Conservation (phyloP, 768 basidiomycete species). For the Botryobasidium botryosum region DNA sequence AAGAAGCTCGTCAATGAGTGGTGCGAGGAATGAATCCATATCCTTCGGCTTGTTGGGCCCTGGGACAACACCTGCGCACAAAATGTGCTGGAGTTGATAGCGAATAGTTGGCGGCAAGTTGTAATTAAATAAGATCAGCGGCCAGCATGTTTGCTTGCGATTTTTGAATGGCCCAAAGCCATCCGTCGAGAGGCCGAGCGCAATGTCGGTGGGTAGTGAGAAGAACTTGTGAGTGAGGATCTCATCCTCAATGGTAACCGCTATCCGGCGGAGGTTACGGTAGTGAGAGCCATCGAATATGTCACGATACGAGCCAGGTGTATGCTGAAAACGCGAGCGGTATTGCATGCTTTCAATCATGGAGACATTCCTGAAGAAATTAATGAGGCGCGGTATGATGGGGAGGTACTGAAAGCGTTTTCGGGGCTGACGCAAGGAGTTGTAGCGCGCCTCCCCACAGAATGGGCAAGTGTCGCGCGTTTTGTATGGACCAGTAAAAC, state of each 20-base stretch:
- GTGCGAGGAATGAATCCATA: slow-evolving; percentile 24
- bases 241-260: slow-evolving; percentile 16
- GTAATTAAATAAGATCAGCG: slow-evolving; percentile 27
- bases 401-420: slow-evolving; percentile 24
- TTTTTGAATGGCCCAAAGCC: slow-evolving; percentile 26
- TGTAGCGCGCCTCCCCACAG: background rate
- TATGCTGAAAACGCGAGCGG: slow-evolving; percentile 17
- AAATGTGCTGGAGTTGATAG: slow-evolving; percentile 21
- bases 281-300: slow-evolving; percentile 25
- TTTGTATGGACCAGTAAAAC: background rate
- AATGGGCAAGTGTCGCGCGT: background rate
- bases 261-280: slow-evolving; percentile 12
- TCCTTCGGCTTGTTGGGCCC: slow-evolving; percentile 29
- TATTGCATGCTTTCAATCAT: slow-evolving; percentile 20
- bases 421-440: background rate
- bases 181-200: slow-evolving; percentile 28
- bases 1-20: slow-evolving; percentile 22
- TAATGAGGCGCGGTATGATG: slow-evolving; percentile 23
- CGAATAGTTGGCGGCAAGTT: slow-evolving; percentile 27
- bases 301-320: slow-evolving; percentile 19
- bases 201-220: slow-evolving; percentile 23
- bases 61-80: slow-evolving; percentile 29
- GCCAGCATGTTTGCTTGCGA: slow-evolving; percentile 23
- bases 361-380: slow-evolving; percentile 13
- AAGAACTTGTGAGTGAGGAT: slow-evolving; percentile 28